These are phyloP conservation scores for Penicillium bovifimosum DNA, from an alignment of 495 filamentous ascomycete species.

Conservation along the genomic window DNA sequence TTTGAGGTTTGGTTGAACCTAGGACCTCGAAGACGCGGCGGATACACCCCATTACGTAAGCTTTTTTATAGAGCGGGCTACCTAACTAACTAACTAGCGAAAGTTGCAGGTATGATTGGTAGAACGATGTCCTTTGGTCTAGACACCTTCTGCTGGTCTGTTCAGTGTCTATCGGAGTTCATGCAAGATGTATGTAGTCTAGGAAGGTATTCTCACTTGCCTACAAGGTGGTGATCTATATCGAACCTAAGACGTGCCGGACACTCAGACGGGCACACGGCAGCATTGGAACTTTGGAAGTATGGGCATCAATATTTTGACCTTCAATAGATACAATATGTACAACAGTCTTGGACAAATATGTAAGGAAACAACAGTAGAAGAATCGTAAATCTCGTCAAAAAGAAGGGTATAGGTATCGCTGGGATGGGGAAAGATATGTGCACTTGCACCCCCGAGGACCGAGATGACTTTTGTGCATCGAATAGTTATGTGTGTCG, in stretches of 20 bases:
- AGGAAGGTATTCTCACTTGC: no score
- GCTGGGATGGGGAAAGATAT: neutral
- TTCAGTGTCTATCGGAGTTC: no score
- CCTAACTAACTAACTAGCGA: no score
- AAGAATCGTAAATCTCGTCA: neutral
- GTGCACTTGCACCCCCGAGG: neutral
- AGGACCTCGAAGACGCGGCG: slow-evolving; percentile 3
- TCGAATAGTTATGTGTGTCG: neutral
- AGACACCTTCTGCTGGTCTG: no score
- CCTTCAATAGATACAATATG: neutral
- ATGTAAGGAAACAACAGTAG: neutral
- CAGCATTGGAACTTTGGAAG: neutral
- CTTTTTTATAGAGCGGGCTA: neutral
- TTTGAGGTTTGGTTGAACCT: neutral
- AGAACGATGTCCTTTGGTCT: no score
- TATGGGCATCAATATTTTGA: neutral
- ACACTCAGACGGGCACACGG: no score
- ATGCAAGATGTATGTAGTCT: no score
- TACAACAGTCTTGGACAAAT: neutral
- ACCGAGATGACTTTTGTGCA: neutral
- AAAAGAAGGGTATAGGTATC: neutral
- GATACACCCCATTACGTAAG: neutral
- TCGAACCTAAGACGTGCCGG: neutral
- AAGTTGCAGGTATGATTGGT: no score
- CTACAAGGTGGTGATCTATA: neutral